Percentiles rank a stretch among this genome's conserved stretches.
phyloP scores from a whole-genome alignment of 2,329 filamentous ascomycete genomes.

The Coleophoma eucalyptorum region DNA sequence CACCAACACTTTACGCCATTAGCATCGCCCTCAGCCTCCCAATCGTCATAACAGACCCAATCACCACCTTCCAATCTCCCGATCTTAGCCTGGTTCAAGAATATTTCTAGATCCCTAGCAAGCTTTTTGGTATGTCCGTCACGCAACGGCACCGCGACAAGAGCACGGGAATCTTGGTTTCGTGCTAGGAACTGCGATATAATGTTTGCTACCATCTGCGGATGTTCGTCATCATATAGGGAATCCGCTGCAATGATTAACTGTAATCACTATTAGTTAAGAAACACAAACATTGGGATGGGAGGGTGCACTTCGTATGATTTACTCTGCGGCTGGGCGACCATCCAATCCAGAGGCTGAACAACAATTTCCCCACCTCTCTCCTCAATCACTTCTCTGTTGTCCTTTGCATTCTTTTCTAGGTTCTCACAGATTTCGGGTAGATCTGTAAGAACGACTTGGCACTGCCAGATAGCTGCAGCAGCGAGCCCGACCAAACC shows the following conservation, averaged over 20 bases:
- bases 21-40: constrained; percentile 41
- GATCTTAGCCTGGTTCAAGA: constrained; percentile 48
- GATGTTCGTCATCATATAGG: constrained; percentile 83
- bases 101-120: constrained; percentile 56
- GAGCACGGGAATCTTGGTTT: constrained; percentile 54
- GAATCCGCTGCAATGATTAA: constrained; percentile 83
- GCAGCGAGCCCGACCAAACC: constrained; percentile 87
- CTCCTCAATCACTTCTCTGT: constrained; percentile 50
- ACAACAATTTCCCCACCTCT: constrained; percentile 55
- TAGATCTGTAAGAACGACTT: constrained; percentile 77
- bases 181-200: constrained; percentile 64
- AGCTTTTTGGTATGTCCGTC: constrained; percentile 64
- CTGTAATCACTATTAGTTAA: constrained; percentile 31
- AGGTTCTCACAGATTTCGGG: constrained; percentile 82
- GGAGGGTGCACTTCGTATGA: constrained; percentile 38
- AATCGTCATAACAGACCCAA: constrained; percentile 69
- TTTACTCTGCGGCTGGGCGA: constrained; percentile 33
- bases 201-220: constrained; percentile 66
- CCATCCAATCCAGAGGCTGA: constrained; percentile 56
- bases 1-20: neutral
- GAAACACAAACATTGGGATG: constrained; percentile 7
- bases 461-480: constrained; percentile 63
- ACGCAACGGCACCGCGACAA: constrained; percentile 79
- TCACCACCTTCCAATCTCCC: constrained; percentile 55
- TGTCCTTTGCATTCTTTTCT: constrained; percentile 65